These are phyloP conservation scores for Scytalidium lignicola DNA, from an alignment of 2,329 filamentous ascomycete genomes.

Conservation along the genomic window DNA sequence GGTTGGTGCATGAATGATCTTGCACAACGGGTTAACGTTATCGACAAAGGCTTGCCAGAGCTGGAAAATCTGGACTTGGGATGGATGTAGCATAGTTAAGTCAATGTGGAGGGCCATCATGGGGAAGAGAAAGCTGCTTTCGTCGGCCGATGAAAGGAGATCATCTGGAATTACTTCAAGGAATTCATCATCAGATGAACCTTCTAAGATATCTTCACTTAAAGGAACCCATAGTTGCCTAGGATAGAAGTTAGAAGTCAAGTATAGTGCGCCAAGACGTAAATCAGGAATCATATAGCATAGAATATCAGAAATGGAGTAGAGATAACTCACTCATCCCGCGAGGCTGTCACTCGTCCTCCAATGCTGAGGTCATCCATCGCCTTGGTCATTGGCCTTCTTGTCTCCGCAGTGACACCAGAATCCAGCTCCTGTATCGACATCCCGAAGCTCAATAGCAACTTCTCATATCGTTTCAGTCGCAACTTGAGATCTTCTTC, in stretches of 20 bases:
- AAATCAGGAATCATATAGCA: not conserved
- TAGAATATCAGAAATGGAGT: constrained; percentile 21
- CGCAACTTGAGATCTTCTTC: constrained; percentile 21
- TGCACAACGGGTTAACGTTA: constrained; percentile 65
- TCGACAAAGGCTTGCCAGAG: constrained; percentile 67
- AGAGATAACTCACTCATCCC: not conserved
- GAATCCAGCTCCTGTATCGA: constrained; percentile 12
- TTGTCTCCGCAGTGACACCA: not conserved
- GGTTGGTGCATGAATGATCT: constrained; percentile 62
- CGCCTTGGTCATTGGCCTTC: not conserved
- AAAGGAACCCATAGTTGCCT: constrained; percentile 3
- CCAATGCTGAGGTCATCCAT: not conserved
- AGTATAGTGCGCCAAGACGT: not conserved
- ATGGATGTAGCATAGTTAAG: constrained; percentile 48
- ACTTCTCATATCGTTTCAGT: constrained; percentile 21
- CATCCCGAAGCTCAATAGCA: constrained; percentile 20
- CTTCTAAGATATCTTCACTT: constrained; percentile 27
- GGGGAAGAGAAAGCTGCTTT: constrained; percentile 41
- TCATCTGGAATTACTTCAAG: constrained; percentile 25
- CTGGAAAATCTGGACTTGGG: constrained; percentile 54
- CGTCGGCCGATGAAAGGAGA: constrained; percentile 39
- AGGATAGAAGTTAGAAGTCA: not conserved
- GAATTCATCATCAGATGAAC: constrained; percentile 23
- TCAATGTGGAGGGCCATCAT: constrained; percentile 31
- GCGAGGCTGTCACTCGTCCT: not conserved